A percentile compares a stretch with the other conserved stretches of the same genome.
phyloP scores from a whole-genome alignment of 2,329 filamentous ascomycete genomes.

The Talaromyces islandicus region DNA sequence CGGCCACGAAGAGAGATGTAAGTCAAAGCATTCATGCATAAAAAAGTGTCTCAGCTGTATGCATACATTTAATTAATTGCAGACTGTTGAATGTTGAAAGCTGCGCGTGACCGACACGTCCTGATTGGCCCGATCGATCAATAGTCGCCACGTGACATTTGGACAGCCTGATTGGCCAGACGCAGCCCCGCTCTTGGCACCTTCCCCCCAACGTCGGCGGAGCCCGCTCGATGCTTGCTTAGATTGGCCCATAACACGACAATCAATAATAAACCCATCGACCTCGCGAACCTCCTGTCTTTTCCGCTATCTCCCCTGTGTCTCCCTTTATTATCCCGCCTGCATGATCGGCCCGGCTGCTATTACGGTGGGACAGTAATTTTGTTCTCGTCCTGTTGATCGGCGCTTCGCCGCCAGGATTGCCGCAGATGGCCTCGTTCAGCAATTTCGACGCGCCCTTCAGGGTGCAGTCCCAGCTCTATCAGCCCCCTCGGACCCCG shows the following conservation, averaged over 20 bases:
- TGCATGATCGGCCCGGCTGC: not conserved
- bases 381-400: not conserved
- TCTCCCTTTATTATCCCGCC: not conserved
- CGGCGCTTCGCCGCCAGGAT: not conserved
- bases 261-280: not conserved
- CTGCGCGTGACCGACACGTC: not conserved
- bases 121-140: not conserved
- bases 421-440: conserved; percentile 9
- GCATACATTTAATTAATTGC: too few species aligned
- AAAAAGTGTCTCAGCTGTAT: not conserved
- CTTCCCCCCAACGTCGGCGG: not conserved
- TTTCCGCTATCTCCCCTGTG: not conserved
- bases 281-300: not conserved
- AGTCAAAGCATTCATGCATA: not conserved
- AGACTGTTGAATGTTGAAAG: not conserved
- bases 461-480: conserved; percentile 14
- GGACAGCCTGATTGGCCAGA: not conserved
- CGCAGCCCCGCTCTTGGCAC: not conserved
- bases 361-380: not conserved
- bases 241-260: not conserved
- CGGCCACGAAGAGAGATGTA: not conserved
- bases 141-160: not conserved
- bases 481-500: conserved; percentile 10
- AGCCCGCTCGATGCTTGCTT: not conserved
- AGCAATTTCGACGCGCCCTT: conserved; percentile 10